Conservation (phyloP, 805 yeast genomes). For the Saturnispora zaruensis region DNA sequence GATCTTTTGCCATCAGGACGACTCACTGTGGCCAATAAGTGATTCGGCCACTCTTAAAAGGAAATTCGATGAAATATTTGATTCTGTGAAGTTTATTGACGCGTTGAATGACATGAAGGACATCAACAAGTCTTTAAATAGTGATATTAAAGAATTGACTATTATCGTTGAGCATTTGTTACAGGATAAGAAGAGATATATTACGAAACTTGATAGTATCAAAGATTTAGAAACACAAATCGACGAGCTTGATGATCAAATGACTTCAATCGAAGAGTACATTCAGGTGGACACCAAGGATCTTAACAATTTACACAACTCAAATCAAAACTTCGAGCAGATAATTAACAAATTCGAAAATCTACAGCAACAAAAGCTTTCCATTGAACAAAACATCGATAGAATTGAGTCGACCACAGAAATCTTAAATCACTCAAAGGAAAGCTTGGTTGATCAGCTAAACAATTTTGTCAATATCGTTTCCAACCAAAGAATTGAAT, state of each 20-base stretch:
- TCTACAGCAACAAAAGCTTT: conserved; percentile 37
- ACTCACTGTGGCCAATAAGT: conserved; percentile 89
- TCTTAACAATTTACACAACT: conserved; percentile 55
- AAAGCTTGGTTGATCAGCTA: conserved; percentile 32
- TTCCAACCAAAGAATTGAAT: conserved; percentile 19
- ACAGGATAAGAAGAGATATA: conserved; percentile 67
- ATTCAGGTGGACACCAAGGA: conserved; percentile 48
- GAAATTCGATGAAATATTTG: conserved; percentile 92
- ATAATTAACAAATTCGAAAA: conserved; percentile 56
- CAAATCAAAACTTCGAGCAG: conserved; percentile 76
- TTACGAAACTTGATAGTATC: conserved; percentile 42
- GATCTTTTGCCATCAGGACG: conserved; percentile 96
- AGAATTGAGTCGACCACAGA: conserved; percentile 42
- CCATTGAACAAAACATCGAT: conserved; percentile 41
- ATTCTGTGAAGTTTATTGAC: conserved; percentile 87
- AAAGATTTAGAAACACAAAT: conserved; percentile 36
- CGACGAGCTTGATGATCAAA: conserved; percentile 38
- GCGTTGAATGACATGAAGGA: conserved; percentile 73
- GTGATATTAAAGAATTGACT: conserved; percentile 66
- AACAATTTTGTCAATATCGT: conserved; percentile 33
- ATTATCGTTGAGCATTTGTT: conserved; percentile 72
- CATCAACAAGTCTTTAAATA: conserved; percentile 67
- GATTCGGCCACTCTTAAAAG: conserved; percentile 87
- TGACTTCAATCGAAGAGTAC: conserved; percentile 38
- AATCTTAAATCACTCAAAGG: conserved; percentile 36